Evolutionary conservation across 805 yeast genomes (phyloP).

Genomic region (Pichia pseudocactophila): DNA sequence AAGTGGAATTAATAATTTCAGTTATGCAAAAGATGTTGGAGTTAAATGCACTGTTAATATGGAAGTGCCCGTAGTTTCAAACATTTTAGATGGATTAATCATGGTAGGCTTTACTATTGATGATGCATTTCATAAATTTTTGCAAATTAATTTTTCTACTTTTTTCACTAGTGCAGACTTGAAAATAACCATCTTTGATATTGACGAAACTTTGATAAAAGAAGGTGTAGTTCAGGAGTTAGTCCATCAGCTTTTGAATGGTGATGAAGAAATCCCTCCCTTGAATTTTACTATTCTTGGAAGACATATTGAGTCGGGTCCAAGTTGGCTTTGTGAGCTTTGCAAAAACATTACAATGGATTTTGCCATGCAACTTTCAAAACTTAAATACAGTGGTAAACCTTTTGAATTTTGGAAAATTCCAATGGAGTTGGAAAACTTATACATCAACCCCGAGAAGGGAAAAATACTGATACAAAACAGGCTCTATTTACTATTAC

Average conservation of each 20-base stretch:
- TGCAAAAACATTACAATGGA: no score
- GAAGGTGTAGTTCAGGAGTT: slow-evolving; percentile 2
- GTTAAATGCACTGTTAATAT: slow-evolving; percentile 2
- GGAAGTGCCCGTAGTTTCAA: background rate
- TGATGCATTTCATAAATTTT: slow-evolving; percentile 3
- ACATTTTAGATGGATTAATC: slow-evolving; percentile 1
- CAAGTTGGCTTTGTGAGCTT: no score
- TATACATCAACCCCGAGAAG: background rate
- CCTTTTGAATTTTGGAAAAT: background rate
- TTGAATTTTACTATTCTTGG: slow-evolving; percentile 1
- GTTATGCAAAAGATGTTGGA: slow-evolving; percentile 2
- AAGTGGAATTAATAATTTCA: background rate
- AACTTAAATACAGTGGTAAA: no score
- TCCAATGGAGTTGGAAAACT: background rate
- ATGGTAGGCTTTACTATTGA: slow-evolving; percentile 3
- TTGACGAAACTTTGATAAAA: slow-evolving; percentile 1
- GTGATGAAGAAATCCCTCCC: background rate
- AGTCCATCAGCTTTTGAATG: slow-evolving; percentile 4
- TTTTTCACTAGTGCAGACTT: background rate
- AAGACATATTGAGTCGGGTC: background rate
- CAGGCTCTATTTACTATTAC: background rate
- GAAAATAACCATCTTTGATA: slow-evolving; percentile 2
- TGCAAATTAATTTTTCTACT: background rate
- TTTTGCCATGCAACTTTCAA: no score
- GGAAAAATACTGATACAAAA: background rate